phyloP scores from a whole-genome alignment of 2,329 filamentous ascomycete genomes.

The Ascochyta rabiei region DNA sequence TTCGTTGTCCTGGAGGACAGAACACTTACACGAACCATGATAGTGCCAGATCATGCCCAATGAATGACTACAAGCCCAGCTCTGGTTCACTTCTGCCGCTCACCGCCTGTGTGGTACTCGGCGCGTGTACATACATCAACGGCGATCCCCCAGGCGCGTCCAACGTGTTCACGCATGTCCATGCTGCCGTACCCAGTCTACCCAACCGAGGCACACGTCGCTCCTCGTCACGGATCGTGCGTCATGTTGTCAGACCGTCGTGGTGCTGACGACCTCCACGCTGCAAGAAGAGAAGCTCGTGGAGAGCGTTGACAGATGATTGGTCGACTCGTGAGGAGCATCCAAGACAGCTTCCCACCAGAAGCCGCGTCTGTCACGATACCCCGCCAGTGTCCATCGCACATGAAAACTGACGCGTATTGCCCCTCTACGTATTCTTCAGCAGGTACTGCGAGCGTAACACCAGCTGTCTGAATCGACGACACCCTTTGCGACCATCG shows the following conservation, averaged over 20 bases:
- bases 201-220: constrained; percentile 16
- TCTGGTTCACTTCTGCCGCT: constrained; percentile 11
- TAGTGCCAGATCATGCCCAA: background rate
- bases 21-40: background rate
- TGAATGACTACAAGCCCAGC: no score
- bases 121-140: constrained; percentile 13
- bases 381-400: constrained; percentile 13
- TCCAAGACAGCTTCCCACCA: constrained; percentile 29
- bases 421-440: constrained; percentile 2
- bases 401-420: constrained; percentile 20
- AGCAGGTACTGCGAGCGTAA: background rate
- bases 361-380: constrained; percentile 20
- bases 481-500: constrained; percentile 15
- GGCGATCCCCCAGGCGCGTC: constrained; percentile 9
- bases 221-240: constrained; percentile 9
- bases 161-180: background rate
- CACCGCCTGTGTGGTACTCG: constrained; percentile 15
- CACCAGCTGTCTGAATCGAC: no score
- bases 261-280: constrained; percentile 29
- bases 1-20: constrained; percentile 5
- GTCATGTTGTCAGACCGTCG: constrained; percentile 21
- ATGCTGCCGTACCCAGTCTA: background rate
- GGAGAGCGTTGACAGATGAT: constrained; percentile 29
- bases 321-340: constrained; percentile 26
- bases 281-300: constrained; percentile 33